Evolutionary conservation across 257 asterid species (phyloP).

Genomic region (Solanum bukasovii): DNA sequence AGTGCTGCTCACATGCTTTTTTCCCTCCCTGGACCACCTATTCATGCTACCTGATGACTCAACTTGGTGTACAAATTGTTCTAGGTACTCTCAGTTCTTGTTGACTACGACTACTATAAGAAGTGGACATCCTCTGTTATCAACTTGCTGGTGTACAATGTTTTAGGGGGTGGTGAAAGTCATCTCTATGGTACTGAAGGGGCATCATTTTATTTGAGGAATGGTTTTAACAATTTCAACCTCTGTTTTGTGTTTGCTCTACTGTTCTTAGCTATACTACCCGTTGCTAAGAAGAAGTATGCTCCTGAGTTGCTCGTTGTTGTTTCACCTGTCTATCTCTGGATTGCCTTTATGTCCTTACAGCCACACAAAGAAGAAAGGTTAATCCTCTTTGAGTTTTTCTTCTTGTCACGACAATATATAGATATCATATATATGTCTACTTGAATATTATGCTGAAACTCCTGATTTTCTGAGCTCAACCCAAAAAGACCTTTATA

Average conservation of each 20-base stretch:
- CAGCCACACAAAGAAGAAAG: conserved; percentile 99
- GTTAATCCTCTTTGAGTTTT: conserved; percentile 21
- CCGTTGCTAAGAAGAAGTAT: conserved; percentile 71
- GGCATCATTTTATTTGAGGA: conserved; percentile 67
- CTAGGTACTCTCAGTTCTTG: conserved; percentile 66
- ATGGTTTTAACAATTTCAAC: conserved; percentile 92
- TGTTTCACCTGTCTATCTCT: conserved; percentile 78
- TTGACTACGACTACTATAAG: conserved; percentile 67
- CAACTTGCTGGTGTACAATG: conserved; percentile 80
- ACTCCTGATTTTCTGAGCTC: not conserved
- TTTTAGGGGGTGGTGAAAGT: conserved; percentile 96
- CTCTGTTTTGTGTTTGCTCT: conserved; percentile 81
- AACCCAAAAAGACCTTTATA: not conserved
- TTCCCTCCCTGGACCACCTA: not conserved
- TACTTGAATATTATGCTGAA: not conserved
- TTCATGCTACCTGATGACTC: conserved; percentile 4
- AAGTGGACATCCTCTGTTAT: conserved; percentile 92
- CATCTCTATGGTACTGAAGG: conserved; percentile 95
- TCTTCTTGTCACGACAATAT: not conserved
- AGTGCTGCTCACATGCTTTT: not conserved
- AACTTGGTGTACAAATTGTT: conserved; percentile 7
- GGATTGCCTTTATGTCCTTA: conserved; percentile 96
- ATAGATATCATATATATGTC: not conserved
- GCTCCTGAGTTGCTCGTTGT: conserved; percentile 66
- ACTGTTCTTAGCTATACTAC: conserved; percentile 62